Base-by-base conservation (phyloP, 192 early-diverging fungal genomes). In the Gigaspora rosea region DNA sequence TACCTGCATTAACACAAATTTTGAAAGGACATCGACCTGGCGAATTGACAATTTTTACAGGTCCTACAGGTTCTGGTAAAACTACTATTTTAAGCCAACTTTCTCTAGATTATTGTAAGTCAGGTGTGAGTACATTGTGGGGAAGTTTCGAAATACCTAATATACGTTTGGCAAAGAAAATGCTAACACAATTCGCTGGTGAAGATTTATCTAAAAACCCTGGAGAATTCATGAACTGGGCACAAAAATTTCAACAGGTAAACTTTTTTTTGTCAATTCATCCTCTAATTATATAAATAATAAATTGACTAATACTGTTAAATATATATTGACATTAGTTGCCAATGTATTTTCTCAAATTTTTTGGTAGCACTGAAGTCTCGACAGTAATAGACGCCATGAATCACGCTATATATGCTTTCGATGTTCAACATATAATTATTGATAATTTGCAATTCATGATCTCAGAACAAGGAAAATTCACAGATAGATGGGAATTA, bases 391-490 rank as follows among this genome's bases (percentile, higher is more conserved):
- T 91, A 18, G 85, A 88, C 50, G 88, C 91, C 9, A 88, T 90
- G 84, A 80, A 87, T 20, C 90, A 91, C 64, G 90, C 91, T 2
- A 90, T 91, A 0, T 86, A 91, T 69, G 89, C 88, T 0, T 87
- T 90, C 77, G 91, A 90, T 78, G 90, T 93, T 64, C 87, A 86
- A 79, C 92, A 92, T 79, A 85, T 93, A 18, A 78, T 93, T 32
- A 84, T 93, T 22, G 92, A 93, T 74, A 93, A 93, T 74, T 82
- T 93, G 77, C 92, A 93, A 83, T 93, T 93, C 59, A 92, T 93
- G 90, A 82, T 91, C 78, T 86, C 86, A 52, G 88, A 88, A 75
- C 90, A 91, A 82, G 88, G 83, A 48, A 83, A 87, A 57, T 66
- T 54, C 10, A 67, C 85, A 16, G 91, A 92, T 82, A 85, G 87